A percentile compares a stretch with the other conserved stretches of the same genome.
phyloP scores from a whole-genome alignment of 331 rosid species.

The Quercus lobata region DNA sequence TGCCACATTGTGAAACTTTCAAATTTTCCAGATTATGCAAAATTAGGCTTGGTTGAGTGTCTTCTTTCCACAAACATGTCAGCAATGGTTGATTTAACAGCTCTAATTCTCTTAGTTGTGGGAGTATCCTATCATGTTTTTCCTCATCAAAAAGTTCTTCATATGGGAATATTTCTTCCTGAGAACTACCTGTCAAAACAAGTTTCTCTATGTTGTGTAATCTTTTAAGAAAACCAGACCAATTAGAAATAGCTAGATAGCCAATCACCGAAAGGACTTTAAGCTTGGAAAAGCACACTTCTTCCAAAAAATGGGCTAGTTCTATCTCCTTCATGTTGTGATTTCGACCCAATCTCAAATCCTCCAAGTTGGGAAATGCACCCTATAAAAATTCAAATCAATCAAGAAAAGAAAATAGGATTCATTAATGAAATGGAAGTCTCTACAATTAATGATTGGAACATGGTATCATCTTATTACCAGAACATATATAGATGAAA shows the following conservation, averaged over 20 bases:
- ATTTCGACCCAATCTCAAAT: conserved; percentile 22
- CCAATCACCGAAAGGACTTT: not conserved
- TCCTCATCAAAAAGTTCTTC: not conserved
- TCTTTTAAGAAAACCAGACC: not conserved
- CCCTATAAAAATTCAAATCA: not conserved
- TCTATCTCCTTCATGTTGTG: no score
- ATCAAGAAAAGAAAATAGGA: no score
- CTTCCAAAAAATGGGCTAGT: not conserved
- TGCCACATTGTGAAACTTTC: no score
- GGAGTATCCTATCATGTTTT: not conserved
- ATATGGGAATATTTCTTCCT: not conserved
- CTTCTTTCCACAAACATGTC: no score
- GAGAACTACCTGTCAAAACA: fast-evolving
- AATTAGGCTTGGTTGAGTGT: no score
- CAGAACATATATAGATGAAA: no score
- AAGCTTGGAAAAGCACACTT: not conserved
- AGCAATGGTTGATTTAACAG: not conserved
- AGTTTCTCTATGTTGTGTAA: not conserved
- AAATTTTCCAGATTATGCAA: no score
- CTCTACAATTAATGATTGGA: not conserved
- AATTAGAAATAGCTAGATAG: not conserved
- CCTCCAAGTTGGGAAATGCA: conserved; percentile 42
- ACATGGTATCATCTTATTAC: not conserved
- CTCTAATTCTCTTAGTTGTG: not conserved
- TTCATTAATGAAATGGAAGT: not conserved